Base-by-base conservation (phyloP, 2,329 filamentous ascomycete genomes). In the Truncatella angustata region DNA sequence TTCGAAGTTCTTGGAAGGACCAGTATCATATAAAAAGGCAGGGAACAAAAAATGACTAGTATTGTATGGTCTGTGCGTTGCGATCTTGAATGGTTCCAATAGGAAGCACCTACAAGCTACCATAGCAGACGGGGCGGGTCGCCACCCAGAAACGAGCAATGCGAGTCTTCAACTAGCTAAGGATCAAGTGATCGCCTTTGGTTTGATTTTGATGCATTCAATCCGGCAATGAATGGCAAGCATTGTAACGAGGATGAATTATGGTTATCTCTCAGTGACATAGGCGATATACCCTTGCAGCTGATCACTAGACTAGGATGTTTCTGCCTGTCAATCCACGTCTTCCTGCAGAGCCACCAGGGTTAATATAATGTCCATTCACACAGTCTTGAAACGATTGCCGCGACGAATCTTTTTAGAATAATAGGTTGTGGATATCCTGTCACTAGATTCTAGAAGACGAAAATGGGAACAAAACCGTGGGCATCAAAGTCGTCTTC, bases 11-110 rank as follows among this genome's bases (percentile, higher is more conserved):
- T n/a, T n/a, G n/a, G n/a, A n/a, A n/a, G n/a, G n/a, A n/a, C n/a
- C n/a, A n/a, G n/a, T n/a, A n/a, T n/a, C n/a, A n/a, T n/a, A n/a
- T n/a, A n/a, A n/a, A n/a, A n/a, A n/a, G n/a, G n/a, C n/a, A n/a
- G n/a, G n/a, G 34, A 34, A 46, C n/a, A 21, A 28, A 28, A 46
- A 46, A 46, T 35, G 43, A 46, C 34, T 6, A n/a, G 26, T 46
- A 24, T n/a, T n/a, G 32, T 34, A 32, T 16, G 28, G 43, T 14
- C 43, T 28, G 43, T 46, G 43, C 43, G 14, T 12, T 46, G 43
- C 43, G 34, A n/a, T n/a, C n/a, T n/a, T n/a, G n/a, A n/a, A n/a
- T n/a, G n/a, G n/a, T n/a, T n/a, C n/a, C n/a, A n/a, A n/a, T n/a
- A n/a, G n/a, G n/a, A n/a, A n/a, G n/a, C n/a, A n/a, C n/a, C n/a